Evolutionary conservation across 495 filamentous ascomycete genomes (phyloP).

Genomic region (Hypomontagnella monticulosa): DNA sequence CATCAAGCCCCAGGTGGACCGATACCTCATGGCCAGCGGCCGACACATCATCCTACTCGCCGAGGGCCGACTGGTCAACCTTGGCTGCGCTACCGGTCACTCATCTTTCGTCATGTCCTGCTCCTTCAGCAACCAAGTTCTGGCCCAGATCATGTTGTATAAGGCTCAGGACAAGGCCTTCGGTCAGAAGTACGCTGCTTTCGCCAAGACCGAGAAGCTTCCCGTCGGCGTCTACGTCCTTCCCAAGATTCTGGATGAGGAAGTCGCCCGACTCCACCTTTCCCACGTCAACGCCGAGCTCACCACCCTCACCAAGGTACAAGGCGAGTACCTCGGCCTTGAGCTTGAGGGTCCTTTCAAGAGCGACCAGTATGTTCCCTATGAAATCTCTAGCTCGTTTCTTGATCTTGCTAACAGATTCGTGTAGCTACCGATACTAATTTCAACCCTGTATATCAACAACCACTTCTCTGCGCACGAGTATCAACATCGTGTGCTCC

Average conservation of each 20-base stretch:
- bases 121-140: conserved; percentile 99
- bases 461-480: conserved; percentile 43
- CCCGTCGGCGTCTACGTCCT: conserved; percentile 93
- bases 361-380: conserved; percentile 72
- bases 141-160: conserved; percentile 98
- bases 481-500: conserved; percentile 16
- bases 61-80: conserved; percentile 98
- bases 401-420: conserved; percentile 45
- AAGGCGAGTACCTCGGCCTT: conserved; percentile 94
- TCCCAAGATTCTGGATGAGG: conserved; percentile 98
- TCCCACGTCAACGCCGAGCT: conserved; percentile 96
- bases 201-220: conserved; percentile 89
- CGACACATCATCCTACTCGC: conserved; percentile 97
- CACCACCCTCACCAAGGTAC: conserved; percentile 79
- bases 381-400: neutral
- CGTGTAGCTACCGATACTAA: conserved; percentile 68
- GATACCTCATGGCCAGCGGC: conserved; percentile 92
- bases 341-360: conserved; percentile 90
- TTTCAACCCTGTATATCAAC: conserved; percentile 41
- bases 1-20: conserved; percentile 99
- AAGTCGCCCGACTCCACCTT: conserved; percentile 93
- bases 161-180: conserved; percentile 90
- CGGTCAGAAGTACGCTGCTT: conserved; percentile 93
- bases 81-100: conserved; percentile 98
- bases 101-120: conserved; percentile 99